Conservation (phyloP, 176 grass and related monocot genomes). For the Poa annua region DNA sequence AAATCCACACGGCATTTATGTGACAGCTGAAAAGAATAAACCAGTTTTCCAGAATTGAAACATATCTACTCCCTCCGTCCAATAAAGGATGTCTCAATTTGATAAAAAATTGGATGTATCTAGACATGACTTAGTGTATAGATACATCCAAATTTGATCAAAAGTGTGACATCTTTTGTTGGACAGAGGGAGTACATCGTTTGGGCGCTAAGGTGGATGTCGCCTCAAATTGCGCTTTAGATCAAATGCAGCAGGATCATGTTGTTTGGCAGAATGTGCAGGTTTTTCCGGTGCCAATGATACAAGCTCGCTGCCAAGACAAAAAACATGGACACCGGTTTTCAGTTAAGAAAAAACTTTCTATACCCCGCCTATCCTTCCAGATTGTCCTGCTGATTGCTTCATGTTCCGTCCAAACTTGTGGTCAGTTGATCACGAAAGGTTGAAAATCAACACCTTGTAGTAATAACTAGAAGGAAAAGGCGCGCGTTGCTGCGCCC, state of each 20-base stretch:
- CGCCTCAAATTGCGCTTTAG: not conserved
- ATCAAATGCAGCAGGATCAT: constrained; percentile 3
- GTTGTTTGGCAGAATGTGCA: constrained; percentile 7
- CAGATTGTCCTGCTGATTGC: not conserved
- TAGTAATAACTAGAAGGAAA: no score
- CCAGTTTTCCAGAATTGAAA: not conserved
- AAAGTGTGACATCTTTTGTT: no score
- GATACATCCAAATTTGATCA: no score
- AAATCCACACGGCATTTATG: not conserved
- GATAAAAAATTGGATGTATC: no score
- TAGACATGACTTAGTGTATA: no score
- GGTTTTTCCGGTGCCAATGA: not conserved
- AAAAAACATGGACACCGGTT: not conserved
- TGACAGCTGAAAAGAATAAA: not conserved
- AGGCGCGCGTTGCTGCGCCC: no score
- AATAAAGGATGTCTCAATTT: no score
- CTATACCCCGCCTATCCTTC: not conserved
- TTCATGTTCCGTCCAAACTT: not conserved
- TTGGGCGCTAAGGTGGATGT: not conserved
- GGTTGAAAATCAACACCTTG: not conserved
- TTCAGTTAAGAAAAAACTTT: not conserved
- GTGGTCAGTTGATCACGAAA: not conserved
- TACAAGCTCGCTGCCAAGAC: not conserved
- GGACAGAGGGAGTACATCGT: no score
- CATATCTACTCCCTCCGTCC: no score